A percentile compares a stretch with the other conserved stretches of the same genome.
phyloP scores from a whole-genome alignment of 2,329 filamentous ascomycete genomes.

The Epichloe sp. region DNA sequence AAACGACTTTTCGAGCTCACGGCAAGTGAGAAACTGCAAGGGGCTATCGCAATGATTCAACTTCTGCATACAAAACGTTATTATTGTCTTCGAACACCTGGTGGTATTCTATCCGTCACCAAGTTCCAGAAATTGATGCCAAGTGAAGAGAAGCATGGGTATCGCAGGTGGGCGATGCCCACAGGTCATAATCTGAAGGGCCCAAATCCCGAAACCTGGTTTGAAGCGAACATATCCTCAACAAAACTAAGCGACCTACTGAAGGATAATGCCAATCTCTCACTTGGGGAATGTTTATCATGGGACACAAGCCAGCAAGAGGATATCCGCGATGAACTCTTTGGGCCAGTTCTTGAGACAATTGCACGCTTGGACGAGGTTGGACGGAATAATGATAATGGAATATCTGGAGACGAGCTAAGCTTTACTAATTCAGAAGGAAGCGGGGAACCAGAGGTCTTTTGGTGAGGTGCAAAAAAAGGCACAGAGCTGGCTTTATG shows the following conservation, averaged over 20 bases:
- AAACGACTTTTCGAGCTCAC: conserved; percentile 9
- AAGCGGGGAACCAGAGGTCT: neutral
- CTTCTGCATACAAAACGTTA: conserved; percentile 14
- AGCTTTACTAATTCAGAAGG: neutral
- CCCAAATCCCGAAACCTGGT: conserved; percentile 9
- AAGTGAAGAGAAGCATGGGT: neutral
- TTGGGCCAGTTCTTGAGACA: conserved; percentile 16
- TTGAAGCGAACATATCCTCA: conserved; percentile 18
- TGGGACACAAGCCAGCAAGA: conserved; percentile 14
- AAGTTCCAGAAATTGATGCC: conserved; percentile 11
- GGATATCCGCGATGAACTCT: conserved; percentile 15
- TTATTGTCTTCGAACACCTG: neutral
- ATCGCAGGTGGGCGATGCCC: conserved; percentile 4
- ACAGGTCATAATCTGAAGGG: neutral
- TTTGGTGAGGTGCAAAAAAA: conserved; percentile 6
- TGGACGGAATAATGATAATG: conserved; percentile 17
- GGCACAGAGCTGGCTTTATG: too few relatives aligned
- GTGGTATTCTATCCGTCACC: conserved; percentile 12
- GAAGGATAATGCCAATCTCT: conserved; percentile 13
- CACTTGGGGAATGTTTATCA: conserved; percentile 13
- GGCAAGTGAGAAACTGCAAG: neutral
- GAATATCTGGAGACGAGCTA: neutral
- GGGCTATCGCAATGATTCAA: conserved; percentile 9
- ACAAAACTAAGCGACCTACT: conserved; percentile 9
- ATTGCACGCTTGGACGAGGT: conserved; percentile 19